Evolutionary conservation across 805 yeast genomes (phyloP).

Genomic region (Saturnispora hagleri): DNA sequence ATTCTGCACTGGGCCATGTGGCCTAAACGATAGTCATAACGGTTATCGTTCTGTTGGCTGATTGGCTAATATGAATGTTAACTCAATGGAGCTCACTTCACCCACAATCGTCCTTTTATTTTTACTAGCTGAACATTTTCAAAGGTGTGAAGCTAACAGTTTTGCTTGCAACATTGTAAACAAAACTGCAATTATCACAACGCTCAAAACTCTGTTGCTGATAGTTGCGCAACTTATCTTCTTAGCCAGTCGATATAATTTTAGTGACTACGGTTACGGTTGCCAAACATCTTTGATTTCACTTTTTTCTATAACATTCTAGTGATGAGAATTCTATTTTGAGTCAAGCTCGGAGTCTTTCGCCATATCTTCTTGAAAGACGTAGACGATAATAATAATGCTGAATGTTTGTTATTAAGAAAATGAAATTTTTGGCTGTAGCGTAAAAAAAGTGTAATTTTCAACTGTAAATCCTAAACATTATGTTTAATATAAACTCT

Average conservation of each 20-base stretch:
- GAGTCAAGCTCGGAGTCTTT: constrained; percentile 20
- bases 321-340: constrained; percentile 11
- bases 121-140: constrained; percentile 15
- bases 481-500: neutral
- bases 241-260: constrained; percentile 1
- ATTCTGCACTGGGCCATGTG: constrained; percentile 18
- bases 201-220: neutral
- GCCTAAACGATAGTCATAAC: constrained; percentile 19
- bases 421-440: neutral
- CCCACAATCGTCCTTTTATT: constrained; percentile 14
- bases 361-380: constrained; percentile 14
- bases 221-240: neutral
- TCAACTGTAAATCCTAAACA: neutral
- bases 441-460: neutral
- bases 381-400: constrained; percentile 15
- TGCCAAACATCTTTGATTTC: neutral
- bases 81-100: constrained; percentile 25
- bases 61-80: constrained; percentile 7
- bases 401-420: constrained; percentile 4
- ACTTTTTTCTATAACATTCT: neutral
- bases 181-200: neutral
- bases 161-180: neutral
- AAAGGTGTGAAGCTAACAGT: constrained; percentile 14
- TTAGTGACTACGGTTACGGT: too few species aligned
- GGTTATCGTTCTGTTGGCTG: constrained; percentile 12